Evolutionary conservation across 352 stramenopile species (phyloP).

Genomic region (Globisporangium nodosum): DNA sequence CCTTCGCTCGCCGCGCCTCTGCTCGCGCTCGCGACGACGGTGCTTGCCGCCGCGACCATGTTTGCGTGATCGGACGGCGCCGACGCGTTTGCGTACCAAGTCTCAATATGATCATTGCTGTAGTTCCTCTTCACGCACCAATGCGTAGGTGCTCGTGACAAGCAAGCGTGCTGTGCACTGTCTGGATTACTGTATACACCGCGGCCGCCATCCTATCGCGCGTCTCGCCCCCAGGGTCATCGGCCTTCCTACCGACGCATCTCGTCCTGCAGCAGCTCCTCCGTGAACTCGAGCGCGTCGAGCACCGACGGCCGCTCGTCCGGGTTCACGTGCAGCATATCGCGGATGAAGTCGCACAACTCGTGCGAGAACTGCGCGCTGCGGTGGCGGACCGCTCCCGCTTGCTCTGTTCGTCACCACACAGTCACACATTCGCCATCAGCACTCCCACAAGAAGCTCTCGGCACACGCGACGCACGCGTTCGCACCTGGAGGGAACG

Average conservation of each 20-base stretch:
- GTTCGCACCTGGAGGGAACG: constrained; percentile 55
- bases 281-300: constrained; percentile 78
- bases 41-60: not conserved
- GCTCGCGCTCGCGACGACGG: not conserved
- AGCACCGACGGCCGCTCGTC: constrained; percentile 74
- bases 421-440: not conserved
- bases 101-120: no score
- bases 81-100: no score
- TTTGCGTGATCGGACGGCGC: not conserved
- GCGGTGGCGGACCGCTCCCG: constrained; percentile 51
- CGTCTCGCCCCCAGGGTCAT: not conserved
- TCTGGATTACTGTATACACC: not conserved
- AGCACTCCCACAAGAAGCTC: not conserved
- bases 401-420: constrained; percentile 37
- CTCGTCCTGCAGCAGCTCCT: constrained; percentile 69
- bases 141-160: no score
- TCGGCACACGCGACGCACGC: not conserved
- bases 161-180: no score
- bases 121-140: no score
- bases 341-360: constrained; percentile 85
- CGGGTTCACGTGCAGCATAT: constrained; percentile 82
- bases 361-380: constrained; percentile 65
- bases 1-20: constrained; percentile 9
- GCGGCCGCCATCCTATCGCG: not conserved
- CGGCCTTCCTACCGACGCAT: constrained; percentile 28